Evolutionary conservation across 2,329 filamentous ascomycete species (phyloP).

Genomic region (Aspergillus quadrilineatus): DNA sequence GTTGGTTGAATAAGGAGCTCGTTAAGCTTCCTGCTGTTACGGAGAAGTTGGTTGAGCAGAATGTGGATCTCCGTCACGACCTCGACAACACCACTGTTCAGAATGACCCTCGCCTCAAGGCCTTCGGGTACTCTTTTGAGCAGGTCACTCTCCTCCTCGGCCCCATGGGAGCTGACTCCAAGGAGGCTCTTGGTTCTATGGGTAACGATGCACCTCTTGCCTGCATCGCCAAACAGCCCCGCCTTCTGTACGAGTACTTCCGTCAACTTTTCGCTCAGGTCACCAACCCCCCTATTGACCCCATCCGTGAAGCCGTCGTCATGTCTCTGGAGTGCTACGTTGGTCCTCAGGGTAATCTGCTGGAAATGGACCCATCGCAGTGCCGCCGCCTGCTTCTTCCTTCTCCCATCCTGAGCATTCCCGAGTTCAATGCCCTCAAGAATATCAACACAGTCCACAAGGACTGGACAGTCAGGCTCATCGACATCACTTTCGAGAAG

Average conservation of each 20-base stretch:
- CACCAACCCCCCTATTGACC: slow-evolving; percentile 95
- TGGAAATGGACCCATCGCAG: slow-evolving; percentile 90
- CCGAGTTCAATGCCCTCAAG: slow-evolving; percentile 84
- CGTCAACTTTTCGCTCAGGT: slow-evolving; percentile 96
- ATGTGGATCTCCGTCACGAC: slow-evolving; percentile 63
- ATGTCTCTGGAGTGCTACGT: slow-evolving; percentile 98
- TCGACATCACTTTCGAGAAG: slow-evolving; percentile 93
- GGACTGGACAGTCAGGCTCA: slow-evolving; percentile 82
- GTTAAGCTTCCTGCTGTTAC: slow-evolving; percentile 76
- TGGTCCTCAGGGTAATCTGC: slow-evolving; percentile 88
- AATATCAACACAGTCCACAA: slow-evolving; percentile 71
- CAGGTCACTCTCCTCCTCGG: slow-evolving; percentile 88
- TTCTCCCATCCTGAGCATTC: slow-evolving; percentile 83
- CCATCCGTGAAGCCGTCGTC: slow-evolving; percentile 94
- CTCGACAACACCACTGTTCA: slow-evolving; percentile 72
- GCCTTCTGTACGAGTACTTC: slow-evolving; percentile 94
- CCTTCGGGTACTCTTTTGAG: slow-evolving; percentile 93
- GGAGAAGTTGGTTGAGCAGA: slow-evolving; percentile 56
- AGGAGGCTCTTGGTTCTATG: slow-evolving; percentile 96
- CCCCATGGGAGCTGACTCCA: slow-evolving; percentile 95
- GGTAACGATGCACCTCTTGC: slow-evolving; percentile 93
- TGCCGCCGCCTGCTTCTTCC: slow-evolving; percentile 82
- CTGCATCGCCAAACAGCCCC: slow-evolving; percentile 84
- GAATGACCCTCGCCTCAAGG: slow-evolving; percentile 77
- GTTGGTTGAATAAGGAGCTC: slow-evolving; percentile 84